Evolutionary conservation across 495 filamentous ascomycete genomes (phyloP).

Genomic region (Xylaria acuta): DNA sequence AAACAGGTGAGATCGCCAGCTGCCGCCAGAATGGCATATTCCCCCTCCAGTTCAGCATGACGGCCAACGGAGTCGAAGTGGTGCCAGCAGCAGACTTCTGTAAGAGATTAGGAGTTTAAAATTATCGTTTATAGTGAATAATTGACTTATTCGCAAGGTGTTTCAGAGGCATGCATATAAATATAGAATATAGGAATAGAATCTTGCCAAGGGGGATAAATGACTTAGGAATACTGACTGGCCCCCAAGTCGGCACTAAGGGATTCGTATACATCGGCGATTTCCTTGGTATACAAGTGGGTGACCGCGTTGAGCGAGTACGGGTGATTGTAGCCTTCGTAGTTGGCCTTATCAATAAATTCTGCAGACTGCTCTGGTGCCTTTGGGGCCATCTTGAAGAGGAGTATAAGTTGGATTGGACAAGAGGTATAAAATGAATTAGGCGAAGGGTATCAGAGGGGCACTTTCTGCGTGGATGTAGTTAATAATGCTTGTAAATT

Average conservation of each 20-base stretch:
- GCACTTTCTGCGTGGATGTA: too few species aligned
- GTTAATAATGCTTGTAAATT: neutral
- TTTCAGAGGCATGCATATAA: too few species aligned
- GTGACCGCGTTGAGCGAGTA: neutral
- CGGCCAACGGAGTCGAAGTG: neutral
- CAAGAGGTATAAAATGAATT: neutral
- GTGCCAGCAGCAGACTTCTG: neutral
- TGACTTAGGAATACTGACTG: too few species aligned
- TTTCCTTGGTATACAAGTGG: neutral
- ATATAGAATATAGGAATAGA: too few species aligned
- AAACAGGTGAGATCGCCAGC: neutral
- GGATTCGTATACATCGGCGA: neutral
- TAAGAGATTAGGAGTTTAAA: too few species aligned
- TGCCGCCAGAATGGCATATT: too few species aligned
- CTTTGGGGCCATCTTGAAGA: neutral
- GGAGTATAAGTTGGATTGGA: neutral
- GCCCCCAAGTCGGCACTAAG: neutral
- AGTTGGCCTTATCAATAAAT: neutral
- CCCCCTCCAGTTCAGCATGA: too few species aligned
- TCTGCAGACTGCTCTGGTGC: neutral
- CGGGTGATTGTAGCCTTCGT: neutral
- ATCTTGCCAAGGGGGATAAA: too few species aligned
- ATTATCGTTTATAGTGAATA: too few species aligned
- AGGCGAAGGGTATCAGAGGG: too few species aligned
- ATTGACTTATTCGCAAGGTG: too few species aligned